Base-by-base conservation (phyloP, 2,329 filamentous ascomycete species). In the Ceratocystis albifundus region DNA sequence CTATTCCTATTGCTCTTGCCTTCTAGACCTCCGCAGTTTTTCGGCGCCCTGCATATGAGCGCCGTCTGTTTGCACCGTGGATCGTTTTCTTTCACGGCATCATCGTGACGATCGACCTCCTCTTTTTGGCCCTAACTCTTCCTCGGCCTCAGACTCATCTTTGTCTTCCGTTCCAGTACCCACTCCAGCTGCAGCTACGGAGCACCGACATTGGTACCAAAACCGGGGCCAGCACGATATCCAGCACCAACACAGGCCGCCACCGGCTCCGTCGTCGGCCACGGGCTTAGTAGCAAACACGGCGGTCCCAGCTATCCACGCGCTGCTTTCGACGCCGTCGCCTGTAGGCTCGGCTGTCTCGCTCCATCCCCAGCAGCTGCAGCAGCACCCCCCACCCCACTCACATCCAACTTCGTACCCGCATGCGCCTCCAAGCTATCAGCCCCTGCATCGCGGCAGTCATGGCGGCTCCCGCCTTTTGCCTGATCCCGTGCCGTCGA, bases 41-140 rank as follows among this genome's bases (percentile, higher is more conserved):
- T 30, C 64, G 66, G 66, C 66, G 66, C 66, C 66, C 66, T 68
- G 66, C 66, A 65, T 68, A 64, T 68, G 66, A 68, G 66, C 66
- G 66, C 64, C 65, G 66, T 12, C 48, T 57, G 28, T 22, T 32
- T 25, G 50, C 48, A 68, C 28, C 22, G 66, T 68, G 66, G 66
- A 68, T 61, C 63, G 48, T 68, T 64, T 61, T 66, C 66, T 65
- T 48, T 65, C 66, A 66, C 66, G 64, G 61, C 66, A 66, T 46
- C 63, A 62, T 66, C 63, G 64, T 32, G 66, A 68, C 66, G 66
- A 68, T 41, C 66, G 64, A 61, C 66, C 66, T 55, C 50, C 66
- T 68, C 64, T 30, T 17, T 63, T 61, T 32, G 66, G 66, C 36
- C 61, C 64, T 41, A 61, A 61, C 41, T 59, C 66, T 46, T 65